Evolutionary conservation across 139 green algal genomes (phyloP).

Genomic region (Chlamydomonas sp.): DNA sequence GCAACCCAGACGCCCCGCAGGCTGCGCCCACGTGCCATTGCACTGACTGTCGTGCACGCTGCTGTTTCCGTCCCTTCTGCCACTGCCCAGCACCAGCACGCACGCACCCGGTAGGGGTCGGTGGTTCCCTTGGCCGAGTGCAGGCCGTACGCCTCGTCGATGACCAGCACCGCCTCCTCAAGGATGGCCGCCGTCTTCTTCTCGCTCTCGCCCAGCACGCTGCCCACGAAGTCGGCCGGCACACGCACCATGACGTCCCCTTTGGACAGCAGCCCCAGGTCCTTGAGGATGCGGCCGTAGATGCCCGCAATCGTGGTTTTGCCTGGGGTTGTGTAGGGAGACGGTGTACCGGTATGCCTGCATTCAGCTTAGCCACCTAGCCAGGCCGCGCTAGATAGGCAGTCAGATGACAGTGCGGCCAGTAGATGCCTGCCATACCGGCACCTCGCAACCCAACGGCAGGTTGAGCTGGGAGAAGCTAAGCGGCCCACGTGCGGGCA

Average conservation of each 20-base stretch:
- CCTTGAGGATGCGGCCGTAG: conserved; percentile 55
- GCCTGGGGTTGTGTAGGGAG: conserved; percentile 31
- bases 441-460: no score
- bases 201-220: conserved; percentile 56
- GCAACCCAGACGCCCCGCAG: no score
- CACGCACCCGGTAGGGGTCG: conserved; percentile 52
- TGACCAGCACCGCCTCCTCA: conserved; percentile 56
- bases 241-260: conserved; percentile 63
- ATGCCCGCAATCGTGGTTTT: conserved; percentile 64
- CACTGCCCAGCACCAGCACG: no score
- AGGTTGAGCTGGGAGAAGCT: no score
- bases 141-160: conserved; percentile 65
- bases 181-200: conserved; percentile 58
- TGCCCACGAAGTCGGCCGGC: conserved; percentile 51
- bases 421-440: no score
- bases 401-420: no score
- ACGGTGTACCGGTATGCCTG: not conserved
- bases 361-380: no score
- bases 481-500: no score
- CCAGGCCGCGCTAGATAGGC: no score
- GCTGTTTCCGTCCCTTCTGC: no score
- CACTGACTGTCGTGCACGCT: no score
- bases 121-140: not conserved
- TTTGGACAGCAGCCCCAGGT: conserved; percentile 65
- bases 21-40: no score